Conservation (phyloP, 2,329 filamentous ascomycete genomes). For the Colletotrichum sansevieriae region DNA sequence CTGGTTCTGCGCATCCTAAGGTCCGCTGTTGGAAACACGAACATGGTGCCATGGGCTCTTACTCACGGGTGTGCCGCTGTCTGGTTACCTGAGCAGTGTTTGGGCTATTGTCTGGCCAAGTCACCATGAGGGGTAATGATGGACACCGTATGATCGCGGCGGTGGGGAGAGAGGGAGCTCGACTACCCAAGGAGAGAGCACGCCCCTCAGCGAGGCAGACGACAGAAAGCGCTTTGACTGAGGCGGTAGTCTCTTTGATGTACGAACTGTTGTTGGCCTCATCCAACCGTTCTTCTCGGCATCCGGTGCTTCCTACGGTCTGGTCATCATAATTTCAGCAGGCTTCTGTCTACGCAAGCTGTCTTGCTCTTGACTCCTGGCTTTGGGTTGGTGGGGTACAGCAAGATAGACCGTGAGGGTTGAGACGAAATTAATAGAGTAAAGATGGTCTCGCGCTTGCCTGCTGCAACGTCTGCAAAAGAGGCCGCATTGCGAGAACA, state of each 20-base stretch:
- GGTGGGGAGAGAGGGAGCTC: background rate
- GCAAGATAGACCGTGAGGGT: background rate
- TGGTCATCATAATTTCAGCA: slow-evolving; percentile 19
- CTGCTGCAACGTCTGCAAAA: background rate
- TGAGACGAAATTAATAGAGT: slow-evolving; percentile 24
- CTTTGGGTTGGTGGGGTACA: background rate
- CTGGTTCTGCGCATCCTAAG: background rate
- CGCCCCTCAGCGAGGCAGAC: slow-evolving; percentile 12
- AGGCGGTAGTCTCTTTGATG: slow-evolving; percentile 5
- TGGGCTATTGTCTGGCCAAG: slow-evolving; percentile 12
- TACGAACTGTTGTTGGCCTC: slow-evolving; percentile 17
- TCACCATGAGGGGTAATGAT: slow-evolving; percentile 5
- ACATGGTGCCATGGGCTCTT: slow-evolving; percentile 1
- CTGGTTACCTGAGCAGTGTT: background rate
- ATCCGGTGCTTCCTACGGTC: background rate
- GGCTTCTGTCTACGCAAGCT: slow-evolving; percentile 8
- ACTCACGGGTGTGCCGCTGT: background rate
- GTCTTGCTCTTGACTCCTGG: slow-evolving; percentile 32
- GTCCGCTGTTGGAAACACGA: background rate
- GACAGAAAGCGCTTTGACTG: slow-evolving; percentile 3
- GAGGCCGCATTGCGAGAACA: background rate
- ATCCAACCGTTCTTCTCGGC: background rate
- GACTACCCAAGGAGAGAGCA: background rate
- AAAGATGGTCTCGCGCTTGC: slow-evolving; percentile 13
- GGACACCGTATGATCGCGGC: slow-evolving; percentile 11